Conservation (phyloP, 345 rosid genomes). For the Bruguiera gymnorhiza region DNA sequence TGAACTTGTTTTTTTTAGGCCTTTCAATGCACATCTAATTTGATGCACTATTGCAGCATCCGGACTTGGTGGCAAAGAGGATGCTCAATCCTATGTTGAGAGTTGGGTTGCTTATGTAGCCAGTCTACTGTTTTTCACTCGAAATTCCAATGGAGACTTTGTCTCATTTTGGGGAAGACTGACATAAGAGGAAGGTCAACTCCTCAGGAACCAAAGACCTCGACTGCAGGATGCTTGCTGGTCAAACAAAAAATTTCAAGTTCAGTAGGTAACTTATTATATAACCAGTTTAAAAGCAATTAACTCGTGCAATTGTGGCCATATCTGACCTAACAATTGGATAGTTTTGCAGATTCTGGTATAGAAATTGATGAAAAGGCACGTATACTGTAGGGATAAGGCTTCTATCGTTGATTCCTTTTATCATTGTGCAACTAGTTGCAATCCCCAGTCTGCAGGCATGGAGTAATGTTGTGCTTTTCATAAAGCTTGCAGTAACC, state of each 20-base stretch:
- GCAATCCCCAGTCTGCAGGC: not conserved
- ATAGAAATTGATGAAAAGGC: conserved; percentile 1
- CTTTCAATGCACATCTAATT: no score
- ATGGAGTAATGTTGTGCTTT: conserved; percentile 3
- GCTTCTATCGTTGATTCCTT: conserved; percentile 18
- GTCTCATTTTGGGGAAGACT: conserved; percentile 4
- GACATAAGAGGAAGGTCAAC: not conserved
- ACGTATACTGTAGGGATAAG: conserved; percentile 8
- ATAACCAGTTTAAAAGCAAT: not conserved
- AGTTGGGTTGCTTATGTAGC: conserved; percentile 8
- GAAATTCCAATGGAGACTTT: conserved; percentile 17
- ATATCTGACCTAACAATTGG: not conserved
- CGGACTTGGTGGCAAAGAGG: conserved; percentile 10
- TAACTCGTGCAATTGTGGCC: not conserved
- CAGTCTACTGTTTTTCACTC: conserved; percentile 13
- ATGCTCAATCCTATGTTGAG: not conserved
- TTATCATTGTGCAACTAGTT: conserved; percentile 5
- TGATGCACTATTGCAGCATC: conserved; percentile 5
- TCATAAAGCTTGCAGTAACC: not conserved
- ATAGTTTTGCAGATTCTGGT: not conserved
- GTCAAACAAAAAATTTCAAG: not conserved
- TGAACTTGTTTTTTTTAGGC: no score
- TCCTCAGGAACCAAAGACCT: not conserved
- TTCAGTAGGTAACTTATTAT: not conserved
- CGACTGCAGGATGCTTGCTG: not conserved